These are phyloP conservation scores for Hylodesmum podocarpum DNA, from an alignment of 306 rosid genomes.

Conservation along the genomic window DNA sequence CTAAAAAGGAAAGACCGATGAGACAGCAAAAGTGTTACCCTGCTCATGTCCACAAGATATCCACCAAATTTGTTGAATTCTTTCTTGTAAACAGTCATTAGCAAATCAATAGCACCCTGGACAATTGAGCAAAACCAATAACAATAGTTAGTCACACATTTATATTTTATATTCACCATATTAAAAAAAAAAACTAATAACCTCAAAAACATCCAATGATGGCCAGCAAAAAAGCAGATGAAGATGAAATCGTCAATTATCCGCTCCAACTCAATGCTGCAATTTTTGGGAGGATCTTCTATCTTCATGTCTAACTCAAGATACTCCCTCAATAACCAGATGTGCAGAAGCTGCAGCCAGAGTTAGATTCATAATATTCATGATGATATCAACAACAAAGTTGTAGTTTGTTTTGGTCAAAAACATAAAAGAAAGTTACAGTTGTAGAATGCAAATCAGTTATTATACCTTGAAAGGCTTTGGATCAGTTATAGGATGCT, in stretches of 20 bases:
- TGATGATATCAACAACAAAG: background rate
- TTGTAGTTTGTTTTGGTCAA: too few species aligned
- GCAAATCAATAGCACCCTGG: conserved; percentile 52
- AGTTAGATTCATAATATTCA: background rate
- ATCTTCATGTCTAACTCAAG: conserved; percentile 54
- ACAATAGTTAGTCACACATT: background rate
- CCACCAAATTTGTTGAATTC: conserved; percentile 56
- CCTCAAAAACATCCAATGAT: conserved; percentile 52
- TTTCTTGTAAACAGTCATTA: conserved; percentile 47
- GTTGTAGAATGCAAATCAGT: background rate
- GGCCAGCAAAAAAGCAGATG: conserved; percentile 61
- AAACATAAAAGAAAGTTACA: background rate
- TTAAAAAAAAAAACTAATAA: background rate
- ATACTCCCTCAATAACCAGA: conserved; percentile 63
- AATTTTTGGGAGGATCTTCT: conserved; percentile 36
- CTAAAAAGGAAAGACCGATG: background rate
- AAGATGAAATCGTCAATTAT: conserved; percentile 62
- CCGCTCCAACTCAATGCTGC: conserved; percentile 44
- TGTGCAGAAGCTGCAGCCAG: conserved; percentile 50
- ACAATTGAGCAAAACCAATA: background rate
- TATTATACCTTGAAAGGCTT: conserved; percentile 45
- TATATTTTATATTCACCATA: background rate
- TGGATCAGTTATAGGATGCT: background rate
- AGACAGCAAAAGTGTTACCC: conserved; percentile 31
- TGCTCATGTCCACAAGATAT: conserved; percentile 47